Conservation (phyloP, 192 early-diverging fungal genomes). For the Glomus cerebriforme region DNA sequence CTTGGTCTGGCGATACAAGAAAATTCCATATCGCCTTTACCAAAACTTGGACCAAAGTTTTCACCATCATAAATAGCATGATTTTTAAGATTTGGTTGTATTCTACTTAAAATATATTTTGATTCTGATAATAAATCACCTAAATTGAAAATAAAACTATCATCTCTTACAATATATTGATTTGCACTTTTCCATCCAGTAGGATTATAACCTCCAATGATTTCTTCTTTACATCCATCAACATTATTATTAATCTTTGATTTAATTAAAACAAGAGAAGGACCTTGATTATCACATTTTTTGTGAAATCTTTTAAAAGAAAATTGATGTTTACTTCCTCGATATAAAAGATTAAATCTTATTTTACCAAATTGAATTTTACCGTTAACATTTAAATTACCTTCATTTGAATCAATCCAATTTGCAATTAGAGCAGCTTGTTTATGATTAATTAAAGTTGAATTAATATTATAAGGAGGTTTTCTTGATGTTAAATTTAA, state of each 20-base stretch:
- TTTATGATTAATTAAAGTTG: neutral
- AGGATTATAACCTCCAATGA: constrained; percentile 25
- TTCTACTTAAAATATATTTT: constrained; percentile 13
- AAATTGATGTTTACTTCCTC: constrained; percentile 3
- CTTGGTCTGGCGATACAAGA: neutral
- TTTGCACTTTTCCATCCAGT: neutral
- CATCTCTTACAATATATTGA: neutral
- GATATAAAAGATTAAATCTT: constrained; percentile 15
- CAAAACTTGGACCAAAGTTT: neutral
- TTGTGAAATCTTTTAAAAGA: constrained; percentile 15
- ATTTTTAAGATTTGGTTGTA: neutral
- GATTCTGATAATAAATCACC: neutral
- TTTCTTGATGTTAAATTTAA: neutral
- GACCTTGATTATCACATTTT: constrained; percentile 11
- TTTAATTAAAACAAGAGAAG: constrained; percentile 10
- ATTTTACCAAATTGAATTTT: constrained; percentile 10
- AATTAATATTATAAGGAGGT: neutral
- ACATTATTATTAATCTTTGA: neutral
- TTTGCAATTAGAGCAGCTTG: constrained; percentile 9
- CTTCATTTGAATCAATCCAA: constrained; percentile 18
- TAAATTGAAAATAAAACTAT: constrained; percentile 3
- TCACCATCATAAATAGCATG: neutral
- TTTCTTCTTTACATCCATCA: constrained; percentile 4
- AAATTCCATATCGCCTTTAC: constrained; percentile 26
- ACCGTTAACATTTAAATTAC: neutral